phyloP scores from a whole-genome alignment of 306 rosid genomes.

The Dalbergia cultrata region DNA sequence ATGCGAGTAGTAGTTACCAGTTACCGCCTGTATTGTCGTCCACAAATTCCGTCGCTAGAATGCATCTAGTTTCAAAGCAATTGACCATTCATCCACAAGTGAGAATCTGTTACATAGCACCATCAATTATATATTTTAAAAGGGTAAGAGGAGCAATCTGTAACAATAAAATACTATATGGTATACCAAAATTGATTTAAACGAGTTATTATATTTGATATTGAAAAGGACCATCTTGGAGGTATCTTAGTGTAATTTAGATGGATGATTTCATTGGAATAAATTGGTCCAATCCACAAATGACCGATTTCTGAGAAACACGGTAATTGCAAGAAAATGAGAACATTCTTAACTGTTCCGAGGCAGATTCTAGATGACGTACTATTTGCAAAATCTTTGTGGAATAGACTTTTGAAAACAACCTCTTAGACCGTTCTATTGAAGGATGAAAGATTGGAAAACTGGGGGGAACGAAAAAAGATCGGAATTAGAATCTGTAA shows the following conservation, averaged over 20 bases:
- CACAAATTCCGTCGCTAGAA: constrained; percentile 16
- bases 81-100: constrained; percentile 41
- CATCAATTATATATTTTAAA: constrained; percentile 21
- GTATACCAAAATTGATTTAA: constrained; percentile 16
- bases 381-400: constrained; percentile 33
- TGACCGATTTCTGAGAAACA: constrained; percentile 30
- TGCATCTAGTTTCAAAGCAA: constrained; percentile 32
- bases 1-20: constrained; percentile 26
- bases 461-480: neutral
- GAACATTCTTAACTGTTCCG: constrained; percentile 34
- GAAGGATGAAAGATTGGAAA: neutral
- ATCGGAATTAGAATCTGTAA: neutral
- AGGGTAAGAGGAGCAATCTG: constrained; percentile 3
- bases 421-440: constrained; percentile 3
- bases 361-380: neutral
- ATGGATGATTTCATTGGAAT: constrained; percentile 30
- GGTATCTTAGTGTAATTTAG: constrained; percentile 40
- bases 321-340: constrained; percentile 38
- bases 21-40: neutral
- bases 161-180: constrained; percentile 5
- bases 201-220: neutral
- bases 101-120: constrained; percentile 36
- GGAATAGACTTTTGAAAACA: constrained; percentile 23
- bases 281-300: neutral
- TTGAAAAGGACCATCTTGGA: constrained; percentile 39